These are phyloP conservation scores for Dryadomyces quercus-mongolicae DNA, from an alignment of 2,329 filamentous ascomycete genomes.

Conservation along the genomic window DNA sequence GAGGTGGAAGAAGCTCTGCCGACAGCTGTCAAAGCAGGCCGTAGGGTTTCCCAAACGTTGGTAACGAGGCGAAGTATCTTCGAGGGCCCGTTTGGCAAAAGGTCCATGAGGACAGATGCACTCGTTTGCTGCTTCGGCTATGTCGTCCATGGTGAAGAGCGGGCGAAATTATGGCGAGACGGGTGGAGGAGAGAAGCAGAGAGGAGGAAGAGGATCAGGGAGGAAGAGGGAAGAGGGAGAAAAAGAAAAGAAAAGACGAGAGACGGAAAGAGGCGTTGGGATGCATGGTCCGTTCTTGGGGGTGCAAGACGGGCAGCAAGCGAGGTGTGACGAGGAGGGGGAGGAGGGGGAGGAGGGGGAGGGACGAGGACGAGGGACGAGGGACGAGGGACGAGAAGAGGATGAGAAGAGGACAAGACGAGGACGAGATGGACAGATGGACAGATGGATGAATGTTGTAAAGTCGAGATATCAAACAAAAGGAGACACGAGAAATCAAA, in stretches of 20 bases:
- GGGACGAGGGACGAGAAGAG: background rate
- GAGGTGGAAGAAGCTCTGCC: conserved; percentile 6
- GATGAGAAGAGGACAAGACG: background rate
- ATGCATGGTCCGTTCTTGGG: too few relatives aligned
- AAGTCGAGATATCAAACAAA: too few relatives aligned
- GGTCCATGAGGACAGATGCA: conserved; percentile 9
- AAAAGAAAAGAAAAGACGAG: background rate
- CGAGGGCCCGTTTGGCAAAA: background rate
- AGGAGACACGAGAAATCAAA: too few relatives aligned
- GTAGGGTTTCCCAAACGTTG: conserved; percentile 8
- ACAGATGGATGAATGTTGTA: too few relatives aligned
- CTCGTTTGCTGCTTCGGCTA: conserved; percentile 8
- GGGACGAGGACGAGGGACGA: background rate
- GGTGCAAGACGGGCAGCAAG: too few relatives aligned
- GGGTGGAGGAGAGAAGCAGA: background rate
- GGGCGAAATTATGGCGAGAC: background rate
- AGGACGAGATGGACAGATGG: background rate
- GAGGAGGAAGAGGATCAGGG: background rate
- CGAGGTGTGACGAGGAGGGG: background rate
- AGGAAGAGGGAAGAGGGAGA: background rate
- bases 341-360: background rate
- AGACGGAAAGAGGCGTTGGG: background rate
- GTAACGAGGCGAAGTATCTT: background rate
- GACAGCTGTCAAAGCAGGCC: conserved; percentile 8
- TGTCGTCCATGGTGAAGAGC: conserved; percentile 3